phyloP scores from a whole-genome alignment of 768 basidiomycete genomes.

The Auricularia heimuer region DNA sequence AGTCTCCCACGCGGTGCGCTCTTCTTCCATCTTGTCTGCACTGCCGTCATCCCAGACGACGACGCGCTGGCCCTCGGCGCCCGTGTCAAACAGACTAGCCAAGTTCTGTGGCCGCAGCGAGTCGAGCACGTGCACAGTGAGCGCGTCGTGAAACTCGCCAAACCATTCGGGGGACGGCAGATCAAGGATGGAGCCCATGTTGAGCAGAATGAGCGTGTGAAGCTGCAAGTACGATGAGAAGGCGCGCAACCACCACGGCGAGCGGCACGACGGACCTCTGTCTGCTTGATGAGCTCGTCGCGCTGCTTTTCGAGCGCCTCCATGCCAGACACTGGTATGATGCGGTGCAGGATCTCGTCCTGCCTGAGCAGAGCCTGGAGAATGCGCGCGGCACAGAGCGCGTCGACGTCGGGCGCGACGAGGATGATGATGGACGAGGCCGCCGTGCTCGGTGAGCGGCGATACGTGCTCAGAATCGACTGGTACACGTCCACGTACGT shows the following conservation, averaged over 20 bases:
- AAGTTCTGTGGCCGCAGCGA: conserved; percentile 86
- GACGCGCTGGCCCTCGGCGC: conserved; percentile 50
- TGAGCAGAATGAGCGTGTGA: conserved; percentile 82
- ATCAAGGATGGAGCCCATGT: conserved; percentile 85
- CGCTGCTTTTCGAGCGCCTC: conserved; percentile 59
- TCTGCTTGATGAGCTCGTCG: conserved; percentile 53
- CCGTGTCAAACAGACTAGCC: conserved; percentile 68
- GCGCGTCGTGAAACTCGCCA: conserved; percentile 51
- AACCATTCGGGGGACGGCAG: conserved; percentile 68
- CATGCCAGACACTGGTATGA: conserved; percentile 82
- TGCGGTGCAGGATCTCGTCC: conserved; percentile 86
- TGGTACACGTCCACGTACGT: conserved; percentile 66
- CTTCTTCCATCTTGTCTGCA: conserved; percentile 56
- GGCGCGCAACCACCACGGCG: conserved; percentile 1
- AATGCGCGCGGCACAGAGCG: conserved; percentile 84
- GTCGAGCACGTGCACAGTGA: conserved; percentile 89
- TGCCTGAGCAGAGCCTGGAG: conserved; percentile 81
- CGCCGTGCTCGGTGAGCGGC: conserved; percentile 63
- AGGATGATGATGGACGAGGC: conserved; percentile 80
- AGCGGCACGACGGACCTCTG: conserved; percentile 42
- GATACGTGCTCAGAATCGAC: conserved; percentile 58
- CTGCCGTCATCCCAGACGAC: conserved; percentile 92
- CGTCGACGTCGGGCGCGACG: conserved; percentile 86
- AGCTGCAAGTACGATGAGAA: conserved; percentile 36
- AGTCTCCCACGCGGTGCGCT: conserved; percentile 76